Evolutionary conservation across 805 yeast species (phyloP), one percentile per base, ranked within the genome.

Genomic region (Candida caryicola): DNA sequence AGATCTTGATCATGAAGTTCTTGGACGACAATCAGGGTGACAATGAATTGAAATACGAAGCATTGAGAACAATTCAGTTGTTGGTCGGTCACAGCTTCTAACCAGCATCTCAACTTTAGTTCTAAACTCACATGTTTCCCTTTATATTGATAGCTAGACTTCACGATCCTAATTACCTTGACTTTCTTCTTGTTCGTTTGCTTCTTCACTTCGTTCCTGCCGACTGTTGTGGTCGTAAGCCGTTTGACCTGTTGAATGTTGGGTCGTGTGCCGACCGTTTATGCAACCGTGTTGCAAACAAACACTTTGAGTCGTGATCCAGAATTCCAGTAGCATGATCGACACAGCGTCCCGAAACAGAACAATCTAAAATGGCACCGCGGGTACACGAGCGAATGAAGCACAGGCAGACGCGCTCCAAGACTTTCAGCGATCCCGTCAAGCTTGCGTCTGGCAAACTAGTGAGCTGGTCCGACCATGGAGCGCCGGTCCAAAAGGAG

Each of bases 41-140:
- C 59, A 76, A 90, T 16, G 93, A 87, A 57, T 90, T 93, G 49
- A 86, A 91, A 59, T 93, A 84, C 59, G 96, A 91, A 69, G 98
- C 98, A 2, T 76, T 93, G 56, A 87, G 86, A 61, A 89, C 97
- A 3, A 87, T 96, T n/a, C 99, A 93, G 69, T 77, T 82, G 40
- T 78, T 93, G 52, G 95, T 93, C 37, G 88, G 96, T 3, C 88
- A 87, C 55, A 74, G 83, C n/a, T 76, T 83, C 49, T 74, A 66
- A 37, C 10, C 25, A 21, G 7, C 25, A 21, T 21, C 10, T 7
- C 10, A 12, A 26, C 5, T 26, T 26, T 26, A 26, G 12, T 26
- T 26, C 29, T 26, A 6, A 7, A 21, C 9, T 36, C 31, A 16
- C 25, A 16, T 34, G 10, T 13, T 25, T 31, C 33, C 23, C 6